Evolutionary conservation across 2,329 filamentous ascomycete genomes (phyloP).

Genomic region (Ophiocordyceps robertsii): DNA sequence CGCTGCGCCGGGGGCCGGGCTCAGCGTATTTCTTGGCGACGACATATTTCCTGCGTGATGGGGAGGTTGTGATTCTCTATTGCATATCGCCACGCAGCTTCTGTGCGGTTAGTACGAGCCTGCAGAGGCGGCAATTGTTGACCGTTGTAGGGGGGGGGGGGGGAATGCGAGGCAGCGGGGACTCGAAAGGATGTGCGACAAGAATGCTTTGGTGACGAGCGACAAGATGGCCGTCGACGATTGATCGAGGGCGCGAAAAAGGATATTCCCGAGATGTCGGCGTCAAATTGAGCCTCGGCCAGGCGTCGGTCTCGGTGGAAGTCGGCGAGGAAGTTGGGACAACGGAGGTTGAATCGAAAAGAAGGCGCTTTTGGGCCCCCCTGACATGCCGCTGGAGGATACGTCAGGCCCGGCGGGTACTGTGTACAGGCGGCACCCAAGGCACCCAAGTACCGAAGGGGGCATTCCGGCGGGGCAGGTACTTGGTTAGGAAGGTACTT

Average conservation of each 20-base stretch:
- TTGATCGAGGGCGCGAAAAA: neutral
- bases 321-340: neutral
- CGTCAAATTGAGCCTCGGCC: neutral
- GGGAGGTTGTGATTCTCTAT: neutral
- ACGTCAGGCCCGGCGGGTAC: neutral
- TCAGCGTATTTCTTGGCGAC: slow-evolving; percentile 23
- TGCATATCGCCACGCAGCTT: slow-evolving; percentile 1
- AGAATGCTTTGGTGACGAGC: neutral
- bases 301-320: neutral
- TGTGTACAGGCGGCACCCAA: neutral
- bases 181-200: neutral
- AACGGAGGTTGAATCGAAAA: neutral
- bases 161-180: neutral
- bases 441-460: neutral
- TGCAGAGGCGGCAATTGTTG: neutral
- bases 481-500: neutral
- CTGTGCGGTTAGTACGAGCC: neutral
- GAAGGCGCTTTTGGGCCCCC: neutral
- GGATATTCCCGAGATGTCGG: neutral
- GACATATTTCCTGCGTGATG: slow-evolving; percentile 17
- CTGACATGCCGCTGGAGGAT: neutral
- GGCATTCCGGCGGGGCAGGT: neutral
- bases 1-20: slow-evolving; percentile 26
- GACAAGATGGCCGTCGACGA: neutral
- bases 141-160: neutral